These are phyloP conservation scores for Coprinopsis cinerea DNA, from an alignment of 768 basidiomycete species.

Conservation along the genomic window DNA sequence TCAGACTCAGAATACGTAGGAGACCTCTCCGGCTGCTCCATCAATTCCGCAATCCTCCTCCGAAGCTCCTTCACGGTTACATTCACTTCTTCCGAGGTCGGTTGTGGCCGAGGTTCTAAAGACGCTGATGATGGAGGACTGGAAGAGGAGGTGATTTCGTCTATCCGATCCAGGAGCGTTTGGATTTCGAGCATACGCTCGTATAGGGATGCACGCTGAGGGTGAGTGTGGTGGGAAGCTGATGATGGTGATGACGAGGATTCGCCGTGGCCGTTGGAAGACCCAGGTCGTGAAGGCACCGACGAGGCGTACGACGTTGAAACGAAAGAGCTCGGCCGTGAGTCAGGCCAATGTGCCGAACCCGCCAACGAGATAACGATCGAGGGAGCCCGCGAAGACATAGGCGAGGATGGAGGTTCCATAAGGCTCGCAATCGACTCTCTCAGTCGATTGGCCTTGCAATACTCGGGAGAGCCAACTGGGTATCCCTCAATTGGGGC, in stretches of 20 bases:
- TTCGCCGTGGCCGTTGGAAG: background rate
- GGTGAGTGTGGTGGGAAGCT: background rate
- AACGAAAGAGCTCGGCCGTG: background rate
- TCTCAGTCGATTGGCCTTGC: background rate
- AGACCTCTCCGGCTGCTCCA: too few relatives aligned
- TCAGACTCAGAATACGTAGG: too few relatives aligned
- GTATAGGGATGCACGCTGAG: background rate
- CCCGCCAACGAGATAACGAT: background rate
- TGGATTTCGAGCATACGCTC: background rate
- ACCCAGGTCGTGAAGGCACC: background rate
- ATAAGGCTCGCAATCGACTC: background rate
- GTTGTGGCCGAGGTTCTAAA: too few relatives aligned
- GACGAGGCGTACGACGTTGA: background rate
- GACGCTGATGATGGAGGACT: too few relatives aligned
- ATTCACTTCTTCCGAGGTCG: too few relatives aligned
- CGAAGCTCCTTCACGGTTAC: too few relatives aligned
- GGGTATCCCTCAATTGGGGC: background rate
- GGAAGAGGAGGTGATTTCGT: background rate
- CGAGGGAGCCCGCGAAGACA: background rate
- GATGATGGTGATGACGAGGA: background rate
- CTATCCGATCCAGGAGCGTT: background rate
- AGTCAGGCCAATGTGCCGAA: background rate
- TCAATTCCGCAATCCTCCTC: too few relatives aligned
- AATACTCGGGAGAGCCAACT: background rate
- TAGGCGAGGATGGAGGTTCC: background rate